Percentiles rank a stretch among this genome's conserved stretches.
Evolutionary conservation across 2,329 filamentous ascomycete species (phyloP).

Genomic region (Pseudogymnoascus sp.): DNA sequence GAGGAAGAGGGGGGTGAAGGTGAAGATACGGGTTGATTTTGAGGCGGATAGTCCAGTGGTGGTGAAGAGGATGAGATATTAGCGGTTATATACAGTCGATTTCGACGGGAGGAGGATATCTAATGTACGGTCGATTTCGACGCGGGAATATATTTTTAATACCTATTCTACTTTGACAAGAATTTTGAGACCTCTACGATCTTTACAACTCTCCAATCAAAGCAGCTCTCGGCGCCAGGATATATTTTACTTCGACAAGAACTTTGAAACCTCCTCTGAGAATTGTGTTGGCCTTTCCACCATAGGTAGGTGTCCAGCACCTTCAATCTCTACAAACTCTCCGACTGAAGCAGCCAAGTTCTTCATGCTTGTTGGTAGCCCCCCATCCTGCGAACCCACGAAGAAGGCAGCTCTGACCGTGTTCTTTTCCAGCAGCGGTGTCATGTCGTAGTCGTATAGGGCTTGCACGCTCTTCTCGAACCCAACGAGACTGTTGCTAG

Average conservation of each 20-base stretch:
- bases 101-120: no score
- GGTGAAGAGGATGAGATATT: conserved; percentile 4
- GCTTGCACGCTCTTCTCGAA: conserved; percentile 63
- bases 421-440: conserved; percentile 45
- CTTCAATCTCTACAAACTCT: conserved; percentile 57
- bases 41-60: neutral
- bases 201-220: no score
- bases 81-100: neutral
- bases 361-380: conserved; percentile 72
- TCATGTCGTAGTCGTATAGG: conserved; percentile 65
- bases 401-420: conserved; percentile 58
- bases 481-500: conserved; percentile 59
- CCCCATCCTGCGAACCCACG: conserved; percentile 66
- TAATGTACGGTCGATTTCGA: no score
- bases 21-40: neutral
- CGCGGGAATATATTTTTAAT: no score
- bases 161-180: no score
- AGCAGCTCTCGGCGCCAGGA: no score
- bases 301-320: conserved; percentile 78
- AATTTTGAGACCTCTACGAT: no score
- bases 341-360: conserved; percentile 56
- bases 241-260: conserved; percentile 34
- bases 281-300: conserved; percentile 65
- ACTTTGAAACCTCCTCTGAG: conserved; percentile 53
- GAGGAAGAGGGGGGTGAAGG: neutral